phyloP scores from a whole-genome alignment of 2,329 filamentous ascomycete species.

The Epichloe sp. region DNA sequence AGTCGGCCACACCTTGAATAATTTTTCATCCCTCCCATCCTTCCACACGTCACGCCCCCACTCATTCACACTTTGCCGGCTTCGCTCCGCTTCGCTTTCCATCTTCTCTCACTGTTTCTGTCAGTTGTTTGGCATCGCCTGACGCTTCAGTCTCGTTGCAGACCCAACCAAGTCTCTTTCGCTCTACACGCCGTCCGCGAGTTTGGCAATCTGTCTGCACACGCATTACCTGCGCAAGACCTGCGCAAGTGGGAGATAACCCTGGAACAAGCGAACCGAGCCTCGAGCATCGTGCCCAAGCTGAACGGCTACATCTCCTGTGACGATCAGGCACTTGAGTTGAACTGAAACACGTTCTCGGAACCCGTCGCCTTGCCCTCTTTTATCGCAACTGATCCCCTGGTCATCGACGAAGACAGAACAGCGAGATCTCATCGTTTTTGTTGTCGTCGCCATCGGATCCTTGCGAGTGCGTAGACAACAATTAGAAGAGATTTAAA shows the following conservation, averaged over 20 bases:
- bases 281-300: constrained; percentile 6
- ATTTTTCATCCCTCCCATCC: constrained; percentile 17
- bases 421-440: constrained; percentile 21
- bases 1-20: constrained; percentile 29
- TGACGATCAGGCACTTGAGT: constrained; percentile 17
- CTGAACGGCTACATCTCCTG: constrained; percentile 13
- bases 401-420: constrained; percentile 22
- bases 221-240: constrained; percentile 4
- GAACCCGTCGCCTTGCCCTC: constrained; percentile 16
- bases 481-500: constrained; percentile 18
- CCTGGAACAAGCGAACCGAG: constrained; percentile 8
- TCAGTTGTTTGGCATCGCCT: constrained; percentile 9
- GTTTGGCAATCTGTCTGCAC: constrained; percentile 3
- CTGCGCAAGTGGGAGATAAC: constrained; percentile 5
- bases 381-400: constrained; percentile 20
- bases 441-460: constrained; percentile 16
- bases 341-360: constrained; percentile 32
- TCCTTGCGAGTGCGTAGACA: constrained; percentile 26
- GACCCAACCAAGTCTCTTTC: constrained; percentile 3
- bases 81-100: constrained; percentile 10
- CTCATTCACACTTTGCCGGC: constrained; percentile 10
- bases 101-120: constrained; percentile 9
- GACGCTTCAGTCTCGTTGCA: constrained; percentile 9
- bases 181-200: constrained; percentile 5
- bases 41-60: constrained; percentile 20